Percentiles rank a stretch among this genome's conserved stretches.
Evolutionary conservation across 2,329 filamentous ascomycete genomes (phyloP).

Genomic region (Zymoseptoria passerinii): DNA sequence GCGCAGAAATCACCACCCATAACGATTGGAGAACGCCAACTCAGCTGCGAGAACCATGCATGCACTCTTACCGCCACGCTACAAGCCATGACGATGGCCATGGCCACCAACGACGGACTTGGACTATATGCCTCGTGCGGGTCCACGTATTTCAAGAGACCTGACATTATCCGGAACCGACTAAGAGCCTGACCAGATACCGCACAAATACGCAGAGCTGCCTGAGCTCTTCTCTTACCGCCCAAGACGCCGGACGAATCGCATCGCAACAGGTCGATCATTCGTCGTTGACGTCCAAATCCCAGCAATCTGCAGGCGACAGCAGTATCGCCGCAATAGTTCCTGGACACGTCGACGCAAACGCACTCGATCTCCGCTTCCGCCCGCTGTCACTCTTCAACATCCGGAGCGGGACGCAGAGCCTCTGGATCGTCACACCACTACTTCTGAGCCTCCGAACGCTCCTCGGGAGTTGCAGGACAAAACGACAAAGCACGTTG

Average conservation of each 20-base stretch:
- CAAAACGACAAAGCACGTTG: not conserved
- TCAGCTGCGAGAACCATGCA: not conserved
- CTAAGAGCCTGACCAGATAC: not conserved
- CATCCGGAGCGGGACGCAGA: not conserved
- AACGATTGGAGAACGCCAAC: not conserved
- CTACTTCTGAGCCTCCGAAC: not conserved
- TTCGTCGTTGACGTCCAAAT: not conserved
- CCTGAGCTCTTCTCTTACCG: not conserved
- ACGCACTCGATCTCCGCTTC: not conserved
- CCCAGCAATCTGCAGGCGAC: not conserved
- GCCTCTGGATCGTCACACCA: not conserved
- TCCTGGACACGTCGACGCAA: not conserved
- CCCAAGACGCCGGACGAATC: not conserved
- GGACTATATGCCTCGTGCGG: not conserved
- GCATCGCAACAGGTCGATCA: not conserved
- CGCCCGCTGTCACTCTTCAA: not conserved
- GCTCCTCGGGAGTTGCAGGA: not conserved
- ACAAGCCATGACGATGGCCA: not conserved
- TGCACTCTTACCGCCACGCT: not conserved
- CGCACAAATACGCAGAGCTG: not conserved
- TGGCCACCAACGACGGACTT: not conserved
- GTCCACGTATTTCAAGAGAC: not conserved
- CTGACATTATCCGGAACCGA: not conserved
- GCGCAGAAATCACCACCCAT: not conserved
- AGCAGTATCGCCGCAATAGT: not conserved